Percentiles rank a stretch among this genome's conserved stretches.
Conservation (phyloP, 1,284 basidiomycete species). For the Pseudozyma thailandica region DNA sequence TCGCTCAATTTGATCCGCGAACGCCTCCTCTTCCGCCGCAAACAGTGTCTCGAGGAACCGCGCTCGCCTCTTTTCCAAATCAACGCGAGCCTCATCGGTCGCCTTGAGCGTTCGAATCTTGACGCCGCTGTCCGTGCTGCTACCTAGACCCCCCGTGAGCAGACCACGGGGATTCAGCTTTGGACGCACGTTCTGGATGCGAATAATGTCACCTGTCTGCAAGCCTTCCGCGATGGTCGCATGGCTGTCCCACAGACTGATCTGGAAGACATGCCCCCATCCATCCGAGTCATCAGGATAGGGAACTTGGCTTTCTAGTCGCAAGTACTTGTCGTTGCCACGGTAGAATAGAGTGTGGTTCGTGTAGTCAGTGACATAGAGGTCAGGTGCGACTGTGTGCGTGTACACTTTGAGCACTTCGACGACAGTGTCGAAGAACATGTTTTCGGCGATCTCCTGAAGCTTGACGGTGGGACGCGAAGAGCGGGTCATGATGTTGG, state of each 20-base stretch:
- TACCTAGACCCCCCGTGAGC: conserved; percentile 54
- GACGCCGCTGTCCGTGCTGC: conserved; percentile 43
- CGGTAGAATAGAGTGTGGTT: conserved; percentile 44
- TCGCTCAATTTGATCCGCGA: conserved; percentile 31
- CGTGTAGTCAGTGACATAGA: conserved; percentile 64
- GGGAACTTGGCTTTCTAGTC: conserved; percentile 15
- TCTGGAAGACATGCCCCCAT: conserved; percentile 55
- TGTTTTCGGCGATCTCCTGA: conserved; percentile 31
- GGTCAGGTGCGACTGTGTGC: conserved; percentile 44
- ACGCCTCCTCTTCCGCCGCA: conserved; percentile 24
- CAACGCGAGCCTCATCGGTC: conserved; percentile 31
- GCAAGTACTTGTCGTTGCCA: conserved; percentile 51
- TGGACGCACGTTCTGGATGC: conserved; percentile 53
- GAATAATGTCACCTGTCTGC: conserved; percentile 51
- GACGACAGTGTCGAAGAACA: conserved; percentile 55
- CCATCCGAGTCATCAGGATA: conserved; percentile 44
- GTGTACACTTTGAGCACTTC: conserved; percentile 58
- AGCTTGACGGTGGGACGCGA: conserved; percentile 38
- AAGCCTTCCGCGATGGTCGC: conserved; percentile 49
- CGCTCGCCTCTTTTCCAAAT: conserved; percentile 25
- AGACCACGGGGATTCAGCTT: conserved; percentile 45
- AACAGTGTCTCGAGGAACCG: conserved; percentile 26
- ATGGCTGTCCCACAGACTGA: conserved; percentile 57
- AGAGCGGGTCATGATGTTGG: conserved; percentile 22
- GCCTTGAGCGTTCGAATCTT: conserved; percentile 46